Percentiles rank a stretch among this genome's conserved stretches.
These are phyloP conservation scores for Hortaea werneckii DNA, from an alignment of 2,329 filamentous ascomycete genomes.

Conservation along the genomic window DNA sequence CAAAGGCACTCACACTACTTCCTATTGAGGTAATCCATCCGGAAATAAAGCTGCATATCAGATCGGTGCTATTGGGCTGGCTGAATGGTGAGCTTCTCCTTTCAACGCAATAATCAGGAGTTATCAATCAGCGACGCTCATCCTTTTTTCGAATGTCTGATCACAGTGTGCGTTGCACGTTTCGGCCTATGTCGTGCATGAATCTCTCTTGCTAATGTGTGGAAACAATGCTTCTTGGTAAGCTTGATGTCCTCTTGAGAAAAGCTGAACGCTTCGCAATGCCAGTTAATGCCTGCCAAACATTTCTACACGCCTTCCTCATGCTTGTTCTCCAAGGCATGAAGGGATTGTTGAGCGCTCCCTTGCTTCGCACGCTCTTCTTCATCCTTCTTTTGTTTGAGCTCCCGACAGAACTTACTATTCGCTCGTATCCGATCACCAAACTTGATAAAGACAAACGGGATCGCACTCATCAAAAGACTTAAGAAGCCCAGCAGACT, in stretches of 20 bases:
- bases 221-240: not conserved
- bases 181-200: too few species aligned
- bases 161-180: too few species aligned
- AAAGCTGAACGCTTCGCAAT: not conserved
- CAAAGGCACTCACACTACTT: too few species aligned
- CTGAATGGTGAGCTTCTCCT: too few species aligned
- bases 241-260: not conserved
- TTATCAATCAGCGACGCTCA: too few species aligned
- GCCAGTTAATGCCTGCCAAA: not conserved
- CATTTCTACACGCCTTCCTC: not conserved
- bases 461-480: conserved; percentile 43
- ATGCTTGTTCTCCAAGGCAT: not conserved
- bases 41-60: too few species aligned
- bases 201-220: too few species aligned
- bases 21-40: too few species aligned
- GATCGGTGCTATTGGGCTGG: too few species aligned
- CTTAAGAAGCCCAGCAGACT: conserved; percentile 41
- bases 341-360: not conserved
- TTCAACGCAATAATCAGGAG: too few species aligned
- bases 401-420: conserved; percentile 52
- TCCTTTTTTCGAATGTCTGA: too few species aligned
- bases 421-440: conserved; percentile 44
- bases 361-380: not conserved
- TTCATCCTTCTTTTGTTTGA: conserved; percentile 37
- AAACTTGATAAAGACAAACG: conserved; percentile 47